Evolutionary conservation across 83 land plant species (phyloP), one percentile per base, ranked within the genome.

Genomic region (Diphasiastrum complanatum): DNA sequence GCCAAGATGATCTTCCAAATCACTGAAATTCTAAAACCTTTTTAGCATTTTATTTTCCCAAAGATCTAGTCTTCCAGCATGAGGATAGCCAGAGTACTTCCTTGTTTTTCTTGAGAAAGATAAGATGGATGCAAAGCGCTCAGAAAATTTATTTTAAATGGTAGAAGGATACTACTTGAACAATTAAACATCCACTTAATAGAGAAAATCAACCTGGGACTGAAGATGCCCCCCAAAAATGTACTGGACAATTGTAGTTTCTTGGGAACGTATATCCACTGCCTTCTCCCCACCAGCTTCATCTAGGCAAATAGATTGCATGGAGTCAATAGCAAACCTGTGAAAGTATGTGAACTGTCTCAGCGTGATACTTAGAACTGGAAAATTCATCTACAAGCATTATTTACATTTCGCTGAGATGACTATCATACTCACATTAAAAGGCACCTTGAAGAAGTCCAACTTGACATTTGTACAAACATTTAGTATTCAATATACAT

Each of bases 221-320:
- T 80, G 91, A 11, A 93, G 84, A 32, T 72, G 81, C 25, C 99
- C 99, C 57, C 99, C 99, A 80, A 93, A 93, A 29, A 89, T 86
- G 65, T 93, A 75, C 24, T 89, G 91, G 30, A 93, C 82, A 41
- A 93, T 76, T 2, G 99, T 40, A 40, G 83, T 81, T 51, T 75
- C 81, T 54, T 84, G 85, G 45, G 79, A 27, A 49, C 63, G 68
- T 54, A 70, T 58, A 66, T 84, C 75, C 26, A 87, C 71, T 26
- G 53, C 45, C 40, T 72, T 67, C 41, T 84, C 85, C 38, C 89
- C 83, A 30, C 95, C 95, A 54, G 75, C 59, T 41, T 62, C 67
- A 59, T 73, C 80, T 56, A 87, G 74, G 47, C 81, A 82, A 69
- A 81, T 73, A 1, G 86, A 71, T 75, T 87, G 95, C 95, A 87